phyloP scores from a whole-genome alignment of 78 protist genomes.

The Dictyostelium purpureum region DNA sequence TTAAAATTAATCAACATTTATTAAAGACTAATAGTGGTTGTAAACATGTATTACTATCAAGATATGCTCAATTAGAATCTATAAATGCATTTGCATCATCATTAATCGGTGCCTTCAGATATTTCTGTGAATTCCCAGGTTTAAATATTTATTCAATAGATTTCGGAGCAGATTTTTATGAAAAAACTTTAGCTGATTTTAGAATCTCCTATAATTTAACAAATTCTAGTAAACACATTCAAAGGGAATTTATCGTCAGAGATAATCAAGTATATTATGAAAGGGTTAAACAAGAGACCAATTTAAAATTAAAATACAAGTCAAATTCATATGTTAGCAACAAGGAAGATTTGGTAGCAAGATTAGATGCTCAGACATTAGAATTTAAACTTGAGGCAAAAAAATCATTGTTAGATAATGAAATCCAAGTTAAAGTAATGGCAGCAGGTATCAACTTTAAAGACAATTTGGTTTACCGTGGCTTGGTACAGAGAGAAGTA shows the following conservation, averaged over 20 bases:
- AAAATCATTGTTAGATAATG: background rate
- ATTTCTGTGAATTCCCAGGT: background rate
- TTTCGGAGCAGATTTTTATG: background rate
- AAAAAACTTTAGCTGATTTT: background rate
- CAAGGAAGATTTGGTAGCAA: background rate
- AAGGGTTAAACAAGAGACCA: background rate
- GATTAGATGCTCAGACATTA: background rate
- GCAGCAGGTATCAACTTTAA: slow-evolving; percentile 51
- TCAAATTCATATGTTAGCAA: background rate
- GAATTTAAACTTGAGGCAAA: background rate
- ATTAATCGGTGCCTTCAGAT: slow-evolving; percentile 22
- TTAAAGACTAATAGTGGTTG: background rate
- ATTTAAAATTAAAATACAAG: background rate
- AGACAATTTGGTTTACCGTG: slow-evolving; percentile 33
- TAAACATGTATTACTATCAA: background rate
- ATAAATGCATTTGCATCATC: background rate
- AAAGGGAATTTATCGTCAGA: too few relatives aligned
- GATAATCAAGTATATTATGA: background rate
- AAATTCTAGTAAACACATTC: too few relatives aligned
- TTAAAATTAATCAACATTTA: slow-evolving; percentile 4
- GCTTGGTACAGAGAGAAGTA: background rate
- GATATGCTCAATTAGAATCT: background rate
- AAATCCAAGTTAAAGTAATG: slow-evolving; percentile 19
- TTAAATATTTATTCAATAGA: background rate
- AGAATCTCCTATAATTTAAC: too few relatives aligned